Evolutionary conservation across 2,329 filamentous ascomycete species (phyloP).

Genomic region (Sarocladiaceae sp.): DNA sequence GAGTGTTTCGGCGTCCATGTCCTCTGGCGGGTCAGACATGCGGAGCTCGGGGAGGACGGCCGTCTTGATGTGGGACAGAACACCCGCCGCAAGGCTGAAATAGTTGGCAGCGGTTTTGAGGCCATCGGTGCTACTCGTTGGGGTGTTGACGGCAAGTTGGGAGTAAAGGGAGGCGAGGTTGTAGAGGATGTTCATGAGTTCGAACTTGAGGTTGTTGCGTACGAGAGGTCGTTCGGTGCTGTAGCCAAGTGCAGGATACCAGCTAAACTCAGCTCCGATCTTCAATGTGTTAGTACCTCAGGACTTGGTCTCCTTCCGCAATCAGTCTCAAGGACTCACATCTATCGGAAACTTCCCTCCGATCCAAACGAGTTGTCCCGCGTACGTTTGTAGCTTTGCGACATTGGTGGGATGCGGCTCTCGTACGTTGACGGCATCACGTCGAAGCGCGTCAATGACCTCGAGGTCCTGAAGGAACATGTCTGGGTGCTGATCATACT

Average conservation of each 20-base stretch:
- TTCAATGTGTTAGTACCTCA: constrained; percentile 26
- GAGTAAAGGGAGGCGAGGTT: constrained; percentile 93
- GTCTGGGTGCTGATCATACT: constrained; percentile 98
- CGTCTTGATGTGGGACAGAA: constrained; percentile 72
- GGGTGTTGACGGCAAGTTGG: constrained; percentile 78
- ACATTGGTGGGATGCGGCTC: constrained; percentile 86
- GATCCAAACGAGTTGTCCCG: constrained; percentile 89
- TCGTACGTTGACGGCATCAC: constrained; percentile 81
- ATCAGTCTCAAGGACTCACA: constrained; percentile 37
- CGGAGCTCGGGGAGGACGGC: constrained; percentile 78
- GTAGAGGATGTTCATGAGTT: constrained; percentile 88
- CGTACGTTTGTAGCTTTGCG: constrained; percentile 84
- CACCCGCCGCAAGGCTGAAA: constrained; percentile 82
- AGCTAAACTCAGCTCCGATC: constrained; percentile 93
- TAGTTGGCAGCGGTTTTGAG: constrained; percentile 87
- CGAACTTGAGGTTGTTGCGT: constrained; percentile 68
- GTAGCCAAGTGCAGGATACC: constrained; percentile 92
- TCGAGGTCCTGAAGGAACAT: constrained; percentile 89
- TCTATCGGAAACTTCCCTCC: constrained; percentile 95
- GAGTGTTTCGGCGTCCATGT: constrained; percentile 88
- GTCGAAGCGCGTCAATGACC: constrained; percentile 76
- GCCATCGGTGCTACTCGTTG: constrained; percentile 73
- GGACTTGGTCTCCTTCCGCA: neutral
- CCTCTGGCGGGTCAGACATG: constrained; percentile 77
- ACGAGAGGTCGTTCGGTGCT: constrained; percentile 71